A percentile compares a stretch with the other conserved stretches of the same genome.
These are phyloP conservation scores for Boletus tomentosulus DNA, from an alignment of 768 basidiomycete species.

Conservation along the genomic window DNA sequence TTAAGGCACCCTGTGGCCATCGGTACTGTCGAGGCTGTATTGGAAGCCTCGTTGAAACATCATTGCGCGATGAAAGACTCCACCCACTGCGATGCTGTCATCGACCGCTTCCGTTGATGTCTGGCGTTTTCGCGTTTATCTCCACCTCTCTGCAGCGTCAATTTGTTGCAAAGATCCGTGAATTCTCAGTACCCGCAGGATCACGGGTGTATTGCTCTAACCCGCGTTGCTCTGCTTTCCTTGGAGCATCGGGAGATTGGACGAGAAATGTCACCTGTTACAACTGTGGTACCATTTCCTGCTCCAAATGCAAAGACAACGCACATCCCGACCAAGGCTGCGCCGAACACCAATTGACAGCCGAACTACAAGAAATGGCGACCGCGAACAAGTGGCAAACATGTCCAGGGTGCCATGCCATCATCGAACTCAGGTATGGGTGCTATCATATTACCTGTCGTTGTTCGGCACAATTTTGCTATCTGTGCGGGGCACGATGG, in stretches of 20 bases:
- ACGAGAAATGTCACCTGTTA: conserved; percentile 32
- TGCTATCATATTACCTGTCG: conserved; percentile 66
- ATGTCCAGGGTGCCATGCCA: conserved; percentile 52
- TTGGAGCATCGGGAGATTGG: conserved; percentile 36
- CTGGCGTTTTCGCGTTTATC: conserved; percentile 29
- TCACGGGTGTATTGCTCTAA: conserved; percentile 50
- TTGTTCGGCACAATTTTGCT: conserved; percentile 52
- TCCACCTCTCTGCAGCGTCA: conserved; percentile 19
- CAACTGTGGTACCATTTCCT: conserved; percentile 39
- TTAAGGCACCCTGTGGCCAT: conserved; percentile 44
- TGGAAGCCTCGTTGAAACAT: conserved; percentile 36
- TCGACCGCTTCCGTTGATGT: conserved; percentile 29
- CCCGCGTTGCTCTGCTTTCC: conserved; percentile 49
- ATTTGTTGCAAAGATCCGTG: conserved; percentile 41
- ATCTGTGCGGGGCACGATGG: conserved; percentile 59
- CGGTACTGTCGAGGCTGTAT: conserved; percentile 46
- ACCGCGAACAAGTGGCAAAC: conserved; percentile 51
- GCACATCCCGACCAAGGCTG: conserved; percentile 42
- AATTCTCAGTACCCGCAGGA: conserved; percentile 40
- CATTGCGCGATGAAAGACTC: conserved; percentile 47
- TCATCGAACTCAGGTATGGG: conserved; percentile 54
- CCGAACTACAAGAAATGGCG: conserved; percentile 45
- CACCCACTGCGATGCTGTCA: conserved; percentile 52
- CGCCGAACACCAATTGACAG: conserved; percentile 37
- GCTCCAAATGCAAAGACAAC: conserved; percentile 46